phyloP scores from a whole-genome alignment of 176 grass and related monocot species.

The Eleusine indica region DNA sequence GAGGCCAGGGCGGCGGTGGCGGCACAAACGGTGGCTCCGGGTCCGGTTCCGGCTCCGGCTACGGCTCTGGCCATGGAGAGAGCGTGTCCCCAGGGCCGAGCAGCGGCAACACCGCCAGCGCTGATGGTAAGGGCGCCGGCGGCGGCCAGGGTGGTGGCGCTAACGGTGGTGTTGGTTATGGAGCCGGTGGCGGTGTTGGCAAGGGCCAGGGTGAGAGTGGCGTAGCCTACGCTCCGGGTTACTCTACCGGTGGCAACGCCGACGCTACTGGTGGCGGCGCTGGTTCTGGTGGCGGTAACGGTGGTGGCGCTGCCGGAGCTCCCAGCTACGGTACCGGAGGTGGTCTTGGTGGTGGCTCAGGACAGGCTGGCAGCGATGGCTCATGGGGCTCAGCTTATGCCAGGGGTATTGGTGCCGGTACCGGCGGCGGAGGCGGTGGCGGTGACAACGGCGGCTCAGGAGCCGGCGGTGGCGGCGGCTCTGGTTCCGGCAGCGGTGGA shows the following conservation, averaged over 20 bases:
- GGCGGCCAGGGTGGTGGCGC: conserved; percentile 41
- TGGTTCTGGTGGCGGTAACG: conserved; percentile 24
- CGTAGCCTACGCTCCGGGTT: neutral
- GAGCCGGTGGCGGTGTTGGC: conserved; percentile 21
- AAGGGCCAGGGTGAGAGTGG: conserved; percentile 45
- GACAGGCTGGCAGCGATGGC: conserved; percentile 16
- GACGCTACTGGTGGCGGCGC: conserved; percentile 22
- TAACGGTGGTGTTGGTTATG: conserved; percentile 23
- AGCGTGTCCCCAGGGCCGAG: neutral
- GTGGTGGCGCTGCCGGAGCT: conserved; percentile 13
- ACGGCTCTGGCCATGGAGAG: neutral
- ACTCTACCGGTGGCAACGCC: neutral
- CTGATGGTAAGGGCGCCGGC: conserved; percentile 34
- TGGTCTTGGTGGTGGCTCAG: conserved; percentile 14
- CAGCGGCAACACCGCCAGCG: conserved; percentile 20
- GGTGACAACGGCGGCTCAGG: conserved; percentile 21
- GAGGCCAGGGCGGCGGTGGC: conserved; percentile 40
- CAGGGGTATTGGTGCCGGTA: conserved; percentile 24
- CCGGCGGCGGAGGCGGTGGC: conserved; percentile 25
- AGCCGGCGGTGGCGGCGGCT: conserved; percentile 10
- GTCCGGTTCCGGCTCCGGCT: conserved; percentile 34
- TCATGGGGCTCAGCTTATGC: conserved; percentile 28
- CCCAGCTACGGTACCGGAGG: conserved; percentile 32
- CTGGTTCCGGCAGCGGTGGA: conserved; percentile 35
- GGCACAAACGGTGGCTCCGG: conserved; percentile 46